phyloP scores from a whole-genome alignment of 1,139 yeast genomes.

The Suhomyces bokatorum region DNA sequence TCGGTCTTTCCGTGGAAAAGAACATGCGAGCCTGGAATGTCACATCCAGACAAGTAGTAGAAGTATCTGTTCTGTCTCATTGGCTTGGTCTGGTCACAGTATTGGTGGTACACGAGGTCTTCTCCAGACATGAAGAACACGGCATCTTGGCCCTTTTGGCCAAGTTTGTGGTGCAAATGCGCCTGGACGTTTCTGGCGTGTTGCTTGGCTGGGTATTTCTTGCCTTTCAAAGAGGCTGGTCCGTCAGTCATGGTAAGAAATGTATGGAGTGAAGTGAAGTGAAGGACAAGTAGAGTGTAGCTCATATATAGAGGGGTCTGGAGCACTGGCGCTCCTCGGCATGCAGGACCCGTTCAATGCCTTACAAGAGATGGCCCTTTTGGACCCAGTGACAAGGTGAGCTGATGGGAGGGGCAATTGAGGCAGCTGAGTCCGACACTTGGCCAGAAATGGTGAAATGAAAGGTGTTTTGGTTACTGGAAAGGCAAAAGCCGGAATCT shows the following conservation, averaged over 20 bases:
- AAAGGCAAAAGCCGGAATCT: too few relatives aligned
- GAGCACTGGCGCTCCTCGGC: neutral
- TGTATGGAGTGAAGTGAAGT: neutral
- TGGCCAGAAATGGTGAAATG: too few relatives aligned
- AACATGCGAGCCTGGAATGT: conserved; percentile 74
- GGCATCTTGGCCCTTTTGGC: conserved; percentile 21
- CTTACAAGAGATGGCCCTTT: neutral
- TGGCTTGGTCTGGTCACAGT: conserved; percentile 77
- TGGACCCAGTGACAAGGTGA: too few relatives aligned
- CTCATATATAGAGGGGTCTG: neutral
- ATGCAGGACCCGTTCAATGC: neutral
- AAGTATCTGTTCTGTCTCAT: conserved; percentile 91
- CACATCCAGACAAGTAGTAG: conserved; percentile 83
- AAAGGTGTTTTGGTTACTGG: too few relatives aligned
- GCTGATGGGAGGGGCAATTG: too few relatives aligned
- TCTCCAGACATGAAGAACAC: conserved; percentile 70
- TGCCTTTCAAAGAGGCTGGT: conserved; percentile 16
- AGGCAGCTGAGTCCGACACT: too few relatives aligned
- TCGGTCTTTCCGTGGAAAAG: conserved; percentile 57
- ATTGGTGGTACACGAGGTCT: conserved; percentile 59
- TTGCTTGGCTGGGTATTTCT: conserved; percentile 71
- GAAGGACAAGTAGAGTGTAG: neutral
- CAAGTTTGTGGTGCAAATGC: conserved; percentile 36
- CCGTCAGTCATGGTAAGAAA: conserved; percentile 10
- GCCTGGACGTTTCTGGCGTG: conserved; percentile 58